Base-by-base conservation (phyloP, 306 rosid species). In the Gillenia trifoliata region DNA sequence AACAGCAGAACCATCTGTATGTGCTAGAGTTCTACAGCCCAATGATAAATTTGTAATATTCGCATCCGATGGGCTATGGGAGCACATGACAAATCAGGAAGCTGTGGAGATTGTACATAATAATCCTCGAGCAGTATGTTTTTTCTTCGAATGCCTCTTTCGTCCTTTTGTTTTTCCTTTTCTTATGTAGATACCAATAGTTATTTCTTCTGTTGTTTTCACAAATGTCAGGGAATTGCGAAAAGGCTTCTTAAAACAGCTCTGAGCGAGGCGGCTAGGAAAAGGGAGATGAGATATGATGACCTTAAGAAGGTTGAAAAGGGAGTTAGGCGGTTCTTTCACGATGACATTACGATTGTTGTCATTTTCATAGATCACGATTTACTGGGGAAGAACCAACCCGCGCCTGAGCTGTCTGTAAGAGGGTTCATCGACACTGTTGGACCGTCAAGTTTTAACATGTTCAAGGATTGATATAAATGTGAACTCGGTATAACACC, bases 11-110 rank as follows among this genome's bases (percentile, higher is more conserved):
- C 97, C 98, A 70, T 86, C 96, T 20, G 5, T 91, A 55, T 81
- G 77, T 66, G 74, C 89, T 50, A 86, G 88, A 87, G 89, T 81
- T 71, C 76, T 91, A 74, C 86, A 80, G 73, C 88, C 88, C 23
- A 85, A 81, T 31, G 96, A 93, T 77, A 88, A 85, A 31, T 93
- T 93, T 74, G 31, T 93, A 36, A 91, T 93, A 73, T 93, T 91
- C 78, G 98, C 98, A 70, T 93, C 98, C 11, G 96, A 91, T 38
- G 97, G 98, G 4, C 98, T 93, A 43, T 93, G 98, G 98, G 98
- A 89, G 49, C 96, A 89, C 69, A 11, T 93, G 69, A 83, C 96
- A 50, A 91, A 85, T 76, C 89, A 91, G 82, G 89, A 85, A 81
- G 98, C 96, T 74, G 96, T 64, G 33, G 89, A 91, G 78, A 88